Evolutionary conservation across 2,329 filamentous ascomycete genomes (phyloP), one percentile per base, ranked within the genome.

Genomic region (Aspergillus aculeatus): DNA sequence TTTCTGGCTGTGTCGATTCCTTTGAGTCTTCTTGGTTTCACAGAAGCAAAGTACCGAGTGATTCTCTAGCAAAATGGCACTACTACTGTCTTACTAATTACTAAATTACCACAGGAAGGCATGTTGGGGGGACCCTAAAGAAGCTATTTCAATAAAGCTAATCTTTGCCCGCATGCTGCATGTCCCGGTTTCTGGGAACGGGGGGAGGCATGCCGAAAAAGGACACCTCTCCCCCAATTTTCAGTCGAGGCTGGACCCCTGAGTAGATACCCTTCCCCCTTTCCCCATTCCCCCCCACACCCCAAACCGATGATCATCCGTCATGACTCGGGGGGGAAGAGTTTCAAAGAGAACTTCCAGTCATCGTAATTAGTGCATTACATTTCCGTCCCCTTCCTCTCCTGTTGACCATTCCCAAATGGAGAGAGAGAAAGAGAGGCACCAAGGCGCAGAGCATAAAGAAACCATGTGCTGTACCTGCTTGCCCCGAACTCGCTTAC

Each of bases 121-220:
- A 19, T 52, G 29, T 12, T 12, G 10, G 23, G 9, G 10, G 23
- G 9, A 38, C 16, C 24, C 12, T 31, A 50, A 21, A 56, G 31
- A 35, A 3, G 10, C 31, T 38, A 32, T 29, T 24, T n/a, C 53
- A 55, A 41, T 44, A 29, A 16, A 55, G 14, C 35, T 10, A 38
- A 55, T 44, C 32, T 26, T 16, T n/a, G 38, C 31, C 12, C 50
- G 41, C 44, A 60, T 53, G 21, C 19, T 24, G 21, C 35, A 50
- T 50, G 44, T 50, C 56, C 59, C 50, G 59, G 56, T 61, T 58
- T 58, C 47, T 55, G 56, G 56, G 59, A 58, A 35, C 32, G 14
- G 16, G 14, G 16, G 38, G 16, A 44, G 16, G 38, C 38, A 41
- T 41, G 16, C 38, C 38, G 16, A n/a, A 41, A 14, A 41, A 19